phyloP scores from a whole-genome alignment of 495 filamentous ascomycete species.

The Penicillium manginii region DNA sequence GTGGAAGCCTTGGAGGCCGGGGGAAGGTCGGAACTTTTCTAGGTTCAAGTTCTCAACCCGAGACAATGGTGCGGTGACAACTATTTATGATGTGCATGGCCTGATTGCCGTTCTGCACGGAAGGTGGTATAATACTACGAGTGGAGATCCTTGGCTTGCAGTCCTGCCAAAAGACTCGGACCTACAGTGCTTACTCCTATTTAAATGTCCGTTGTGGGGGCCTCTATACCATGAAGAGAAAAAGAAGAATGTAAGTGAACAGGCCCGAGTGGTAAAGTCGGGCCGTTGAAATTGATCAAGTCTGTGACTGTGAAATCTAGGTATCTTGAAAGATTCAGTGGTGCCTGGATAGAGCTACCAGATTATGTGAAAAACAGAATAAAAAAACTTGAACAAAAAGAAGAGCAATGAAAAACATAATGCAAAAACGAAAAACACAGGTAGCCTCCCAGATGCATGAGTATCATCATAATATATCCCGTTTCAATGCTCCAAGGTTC shows the following conservation, averaged over 20 bases:
- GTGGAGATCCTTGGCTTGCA: conserved; percentile 26
- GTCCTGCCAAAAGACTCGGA: neutral
- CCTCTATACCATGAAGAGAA: conserved; percentile 9
- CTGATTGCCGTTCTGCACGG: conserved; percentile 2
- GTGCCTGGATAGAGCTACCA: neutral
- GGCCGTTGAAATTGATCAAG: conserved; percentile 23
- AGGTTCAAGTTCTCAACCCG: too few relatives aligned
- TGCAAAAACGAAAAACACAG: conserved; percentile 26
- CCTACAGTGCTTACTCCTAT: neutral
- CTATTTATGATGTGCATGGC: conserved; percentile 3
- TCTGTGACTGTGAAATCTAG: conserved; percentile 16
- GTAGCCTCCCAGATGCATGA: conserved; percentile 49
- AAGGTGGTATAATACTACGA: neutral
- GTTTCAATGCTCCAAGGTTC: conserved; percentile 36
- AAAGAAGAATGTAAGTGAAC: neutral
- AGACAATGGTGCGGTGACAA: neutral
- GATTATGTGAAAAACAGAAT: neutral
- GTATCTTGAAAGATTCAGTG: conserved; percentile 12
- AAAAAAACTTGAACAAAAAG: conserved; percentile 7
- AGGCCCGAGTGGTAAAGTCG: conserved; percentile 8
- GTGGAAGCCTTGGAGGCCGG: too few relatives aligned
- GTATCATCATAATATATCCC: conserved; percentile 38
- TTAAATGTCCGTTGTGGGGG: conserved; percentile 2
- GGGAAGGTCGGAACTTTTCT: conserved; percentile 3
- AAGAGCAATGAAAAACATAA: conserved; percentile 7